Evolutionary conservation across 345 rosid species (phyloP).

Genomic region (Eucalyptus camaldulensis): DNA sequence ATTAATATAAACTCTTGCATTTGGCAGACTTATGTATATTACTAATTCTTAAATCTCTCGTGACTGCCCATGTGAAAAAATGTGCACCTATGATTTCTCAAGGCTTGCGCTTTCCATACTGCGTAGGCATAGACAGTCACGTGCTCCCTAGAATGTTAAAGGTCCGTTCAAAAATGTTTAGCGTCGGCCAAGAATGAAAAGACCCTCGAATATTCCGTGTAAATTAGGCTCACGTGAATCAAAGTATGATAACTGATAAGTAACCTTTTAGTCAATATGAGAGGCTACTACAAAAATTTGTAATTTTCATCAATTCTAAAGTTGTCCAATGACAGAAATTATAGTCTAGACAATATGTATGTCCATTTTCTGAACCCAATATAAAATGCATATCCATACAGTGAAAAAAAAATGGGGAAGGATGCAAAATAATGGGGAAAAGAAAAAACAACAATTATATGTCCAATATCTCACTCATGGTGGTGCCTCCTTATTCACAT

Average conservation of each 20-base stretch:
- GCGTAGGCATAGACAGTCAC: neutral
- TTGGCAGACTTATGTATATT: neutral
- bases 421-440: neutral
- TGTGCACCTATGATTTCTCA: neutral
- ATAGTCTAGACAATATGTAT: neutral
- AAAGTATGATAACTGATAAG: neutral
- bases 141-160: neutral
- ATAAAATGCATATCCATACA: neutral
- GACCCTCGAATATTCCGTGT: neutral
- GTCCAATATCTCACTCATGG: neutral
- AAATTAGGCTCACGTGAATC: neutral
- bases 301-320: neutral
- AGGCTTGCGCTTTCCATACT: neutral
- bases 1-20: neutral
- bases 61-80: neutral
- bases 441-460: neutral
- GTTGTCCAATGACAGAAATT: neutral
- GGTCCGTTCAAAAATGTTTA: neutral
- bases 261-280: neutral
- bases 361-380: neutral
- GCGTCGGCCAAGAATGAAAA: neutral
- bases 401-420: neutral
- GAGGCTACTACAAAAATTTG: neutral
- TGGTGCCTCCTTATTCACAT: conserved; percentile 2
- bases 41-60: neutral